Evolutionary conservation across 306 rosid genomes (phyloP).

Genomic region (Trichosanthes cucumerina): DNA sequence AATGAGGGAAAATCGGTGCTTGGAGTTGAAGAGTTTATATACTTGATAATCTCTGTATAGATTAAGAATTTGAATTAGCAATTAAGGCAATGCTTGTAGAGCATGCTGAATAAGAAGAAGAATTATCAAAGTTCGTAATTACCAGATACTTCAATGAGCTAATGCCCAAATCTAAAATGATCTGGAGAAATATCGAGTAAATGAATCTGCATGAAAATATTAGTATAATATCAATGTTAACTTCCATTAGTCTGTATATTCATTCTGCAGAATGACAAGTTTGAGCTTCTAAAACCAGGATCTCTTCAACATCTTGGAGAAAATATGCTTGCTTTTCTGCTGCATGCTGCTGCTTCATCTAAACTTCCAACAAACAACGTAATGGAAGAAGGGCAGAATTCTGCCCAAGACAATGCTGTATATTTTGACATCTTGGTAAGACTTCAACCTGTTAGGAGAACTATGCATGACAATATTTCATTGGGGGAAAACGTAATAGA

Average conservation of each 20-base stretch:
- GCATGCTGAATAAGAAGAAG: neutral
- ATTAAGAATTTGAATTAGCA: neutral
- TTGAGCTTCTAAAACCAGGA: conserved; percentile 66
- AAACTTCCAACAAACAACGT: conserved; percentile 45
- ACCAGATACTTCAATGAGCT: neutral
- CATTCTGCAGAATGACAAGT: conserved; percentile 75
- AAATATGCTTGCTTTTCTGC: conserved; percentile 93
- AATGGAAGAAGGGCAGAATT: conserved; percentile 33
- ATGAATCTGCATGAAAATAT: neutral
- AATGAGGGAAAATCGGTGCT: neutral
- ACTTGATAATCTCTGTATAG: neutral
- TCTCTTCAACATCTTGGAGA: conserved; percentile 99
- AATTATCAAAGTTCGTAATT: neutral
- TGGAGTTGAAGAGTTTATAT: neutral
- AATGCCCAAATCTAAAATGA: neutral
- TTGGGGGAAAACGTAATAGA: neutral
- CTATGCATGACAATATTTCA: neutral
- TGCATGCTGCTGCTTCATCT: conserved; percentile 56
- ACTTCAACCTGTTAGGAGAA: neutral
- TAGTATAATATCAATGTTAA: neutral
- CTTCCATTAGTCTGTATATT: neutral
- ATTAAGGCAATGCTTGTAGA: neutral
- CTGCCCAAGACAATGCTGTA: conserved; percentile 37
- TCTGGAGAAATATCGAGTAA: neutral
- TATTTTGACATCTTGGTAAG: conserved; percentile 83